These are phyloP conservation scores for Funneliformis mosseae DNA, from an alignment of 192 early-diverging fungal genomes.

Conservation along the genomic window DNA sequence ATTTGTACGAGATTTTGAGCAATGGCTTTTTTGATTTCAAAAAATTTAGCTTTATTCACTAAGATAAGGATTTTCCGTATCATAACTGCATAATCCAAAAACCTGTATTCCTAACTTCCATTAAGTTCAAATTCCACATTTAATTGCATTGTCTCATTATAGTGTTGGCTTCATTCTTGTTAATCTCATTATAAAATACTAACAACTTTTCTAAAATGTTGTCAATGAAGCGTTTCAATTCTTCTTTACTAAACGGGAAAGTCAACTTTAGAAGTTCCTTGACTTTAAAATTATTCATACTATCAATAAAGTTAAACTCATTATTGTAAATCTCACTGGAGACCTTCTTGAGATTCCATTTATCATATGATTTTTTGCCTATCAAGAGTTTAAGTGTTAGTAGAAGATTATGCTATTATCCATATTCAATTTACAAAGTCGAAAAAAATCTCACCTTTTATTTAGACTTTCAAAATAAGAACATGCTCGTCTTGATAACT, in stretches of 20 bases:
- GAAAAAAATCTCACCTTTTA: no score
- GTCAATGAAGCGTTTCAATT: background rate
- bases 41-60: constrained; percentile 15
- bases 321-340: constrained; percentile 5
- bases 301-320: background rate
- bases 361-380: background rate
- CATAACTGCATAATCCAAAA: constrained; percentile 21
- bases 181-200: background rate
- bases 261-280: background rate
- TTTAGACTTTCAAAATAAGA: constrained; percentile 16
- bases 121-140: constrained; percentile 14
- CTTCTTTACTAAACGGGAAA: background rate
- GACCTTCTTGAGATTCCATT: background rate
- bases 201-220: background rate
- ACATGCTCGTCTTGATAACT: background rate
- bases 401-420: no score
- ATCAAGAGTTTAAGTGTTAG: no score
- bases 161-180: background rate
- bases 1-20: constrained; percentile 33
- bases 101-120: constrained; percentile 11
- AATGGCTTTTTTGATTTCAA: constrained; percentile 23
- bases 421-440: no score
- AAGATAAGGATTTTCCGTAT: constrained; percentile 7
- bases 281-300: background rate
- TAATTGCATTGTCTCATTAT: background rate